Evolutionary conservation across 2,329 filamentous ascomycete genomes (phyloP).

Genomic region (Dothideomycetidae sp.): DNA sequence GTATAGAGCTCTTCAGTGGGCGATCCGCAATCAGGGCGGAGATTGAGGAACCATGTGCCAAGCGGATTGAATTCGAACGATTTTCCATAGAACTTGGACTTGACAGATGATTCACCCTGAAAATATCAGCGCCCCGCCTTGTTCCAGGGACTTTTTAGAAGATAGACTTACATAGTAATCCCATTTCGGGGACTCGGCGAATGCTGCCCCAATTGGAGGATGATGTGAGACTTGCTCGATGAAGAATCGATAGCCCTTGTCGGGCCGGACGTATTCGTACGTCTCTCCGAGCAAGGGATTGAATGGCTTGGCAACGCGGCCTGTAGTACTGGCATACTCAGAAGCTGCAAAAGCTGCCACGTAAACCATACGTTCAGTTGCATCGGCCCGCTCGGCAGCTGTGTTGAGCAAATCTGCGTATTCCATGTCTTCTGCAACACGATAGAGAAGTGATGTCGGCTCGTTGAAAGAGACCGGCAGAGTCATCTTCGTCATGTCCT

Average conservation of each 20-base stretch:
- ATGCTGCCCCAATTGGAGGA: constrained; percentile 83
- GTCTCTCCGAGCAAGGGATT: constrained; percentile 94
- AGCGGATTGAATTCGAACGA: constrained; percentile 95
- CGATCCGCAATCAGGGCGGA: constrained; percentile 57
- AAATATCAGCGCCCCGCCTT: too few relatives aligned
- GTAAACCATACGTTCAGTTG: constrained; percentile 83
- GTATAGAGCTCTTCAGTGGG: constrained; percentile 61
- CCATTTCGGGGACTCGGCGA: constrained; percentile 86
- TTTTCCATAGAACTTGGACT: constrained; percentile 93
- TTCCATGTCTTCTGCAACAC: constrained; percentile 95
- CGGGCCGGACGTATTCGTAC: constrained; percentile 87
- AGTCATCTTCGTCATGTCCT: constrained; percentile 99
- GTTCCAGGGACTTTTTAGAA: too few relatives aligned
- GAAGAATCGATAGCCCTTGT: constrained; percentile 97
- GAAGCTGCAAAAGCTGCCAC: constrained; percentile 92
- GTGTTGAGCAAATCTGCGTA: constrained; percentile 85
- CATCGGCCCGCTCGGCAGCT: constrained; percentile 71
- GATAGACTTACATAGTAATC: constrained; percentile 62
- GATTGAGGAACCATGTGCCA: constrained; percentile 87
- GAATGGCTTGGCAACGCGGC: constrained; percentile 93
- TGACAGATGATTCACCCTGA: constrained; percentile 83
- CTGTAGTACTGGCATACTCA: constrained; percentile 93
- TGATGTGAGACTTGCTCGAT: constrained; percentile 98
- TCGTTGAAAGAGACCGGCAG: constrained; percentile 97
- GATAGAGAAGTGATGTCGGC: constrained; percentile 85